A percentile compares a stretch with the other conserved stretches of the same genome.
Conservation (phyloP, 352 stramenopile species). For the Phytophthora nicotianae region DNA sequence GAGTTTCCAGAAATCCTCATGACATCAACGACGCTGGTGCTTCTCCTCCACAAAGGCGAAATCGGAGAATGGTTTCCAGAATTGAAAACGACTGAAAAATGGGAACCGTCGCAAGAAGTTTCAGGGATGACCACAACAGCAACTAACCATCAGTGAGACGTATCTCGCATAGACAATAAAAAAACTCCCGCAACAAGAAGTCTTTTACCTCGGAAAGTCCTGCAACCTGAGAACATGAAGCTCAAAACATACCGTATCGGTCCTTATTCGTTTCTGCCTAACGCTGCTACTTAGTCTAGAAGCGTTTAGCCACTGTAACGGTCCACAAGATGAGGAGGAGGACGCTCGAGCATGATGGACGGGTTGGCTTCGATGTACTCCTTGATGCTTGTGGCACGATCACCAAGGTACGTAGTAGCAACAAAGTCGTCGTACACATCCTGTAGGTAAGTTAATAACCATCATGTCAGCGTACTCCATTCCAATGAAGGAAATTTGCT, state of each 20-base stretch:
- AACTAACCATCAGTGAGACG: background rate
- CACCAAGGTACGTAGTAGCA: conserved; percentile 90
- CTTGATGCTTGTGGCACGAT: conserved; percentile 87
- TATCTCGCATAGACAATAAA: background rate
- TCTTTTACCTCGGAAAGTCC: too few species aligned
- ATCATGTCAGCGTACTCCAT: background rate
- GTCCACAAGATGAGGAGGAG: conserved; percentile 70
- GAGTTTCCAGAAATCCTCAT: conserved; percentile 26
- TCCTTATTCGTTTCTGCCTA: background rate
- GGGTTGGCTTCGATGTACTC: conserved; percentile 84
- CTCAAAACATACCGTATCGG: too few species aligned
- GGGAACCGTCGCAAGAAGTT: conserved; percentile 32
- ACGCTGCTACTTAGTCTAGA: background rate
- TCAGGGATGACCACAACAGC: background rate
- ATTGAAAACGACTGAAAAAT: conserved; percentile 18
- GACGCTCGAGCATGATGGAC: conserved; percentile 81
- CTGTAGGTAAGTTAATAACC: conserved; percentile 11
- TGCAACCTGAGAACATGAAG: too few species aligned
- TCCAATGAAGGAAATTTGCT: background rate
- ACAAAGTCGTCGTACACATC: conserved; percentile 85
- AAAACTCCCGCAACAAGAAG: background rate
- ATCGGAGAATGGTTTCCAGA: conserved; percentile 18
- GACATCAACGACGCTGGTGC: background rate
- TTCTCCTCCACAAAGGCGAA: background rate
- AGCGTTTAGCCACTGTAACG: conserved; percentile 75